These are phyloP conservation scores for Aristolochia fimbriata DNA, from an alignment of 164 flowering plant genomes.

Conservation along the genomic window DNA sequence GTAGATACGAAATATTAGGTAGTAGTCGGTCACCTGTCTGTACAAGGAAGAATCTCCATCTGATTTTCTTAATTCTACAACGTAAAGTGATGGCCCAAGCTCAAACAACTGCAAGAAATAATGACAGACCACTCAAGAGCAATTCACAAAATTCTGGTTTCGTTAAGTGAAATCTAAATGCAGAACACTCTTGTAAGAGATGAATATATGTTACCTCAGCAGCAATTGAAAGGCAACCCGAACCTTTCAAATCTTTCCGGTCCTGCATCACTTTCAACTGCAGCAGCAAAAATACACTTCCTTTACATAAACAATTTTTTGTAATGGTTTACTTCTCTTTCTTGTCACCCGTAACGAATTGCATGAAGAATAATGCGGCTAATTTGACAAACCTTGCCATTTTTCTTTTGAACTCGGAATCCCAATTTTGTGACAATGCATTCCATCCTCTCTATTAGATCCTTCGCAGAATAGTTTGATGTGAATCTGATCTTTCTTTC, in stretches of 20 bases:
- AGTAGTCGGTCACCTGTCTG: constrained; percentile 46
- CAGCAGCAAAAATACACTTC: constrained; percentile 3
- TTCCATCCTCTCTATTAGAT: constrained; percentile 66
- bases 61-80: constrained; percentile 83
- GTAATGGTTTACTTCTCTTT: no score
- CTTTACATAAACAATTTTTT: no score
- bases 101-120: constrained; percentile 60
- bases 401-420: constrained; percentile 50
- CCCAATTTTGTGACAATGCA: constrained; percentile 68
- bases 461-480: constrained; percentile 56
- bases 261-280: constrained; percentile 66
- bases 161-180: background rate
- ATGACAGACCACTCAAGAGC: background rate
- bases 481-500: constrained; percentile 92
- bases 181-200: background rate
- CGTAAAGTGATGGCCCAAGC: constrained; percentile 67
- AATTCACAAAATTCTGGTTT: background rate
- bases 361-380: no score
- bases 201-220: constrained; percentile 47
- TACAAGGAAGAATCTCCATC: constrained; percentile 69
- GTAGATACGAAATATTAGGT: background rate
- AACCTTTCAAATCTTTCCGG: constrained; percentile 29
- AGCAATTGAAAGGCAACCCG: constrained; percentile 52
- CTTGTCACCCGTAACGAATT: no score
- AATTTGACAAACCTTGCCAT: constrained; percentile 50